phyloP scores from a whole-genome alignment of 2,329 filamentous ascomycete species.

The Fusarium anguioides region DNA sequence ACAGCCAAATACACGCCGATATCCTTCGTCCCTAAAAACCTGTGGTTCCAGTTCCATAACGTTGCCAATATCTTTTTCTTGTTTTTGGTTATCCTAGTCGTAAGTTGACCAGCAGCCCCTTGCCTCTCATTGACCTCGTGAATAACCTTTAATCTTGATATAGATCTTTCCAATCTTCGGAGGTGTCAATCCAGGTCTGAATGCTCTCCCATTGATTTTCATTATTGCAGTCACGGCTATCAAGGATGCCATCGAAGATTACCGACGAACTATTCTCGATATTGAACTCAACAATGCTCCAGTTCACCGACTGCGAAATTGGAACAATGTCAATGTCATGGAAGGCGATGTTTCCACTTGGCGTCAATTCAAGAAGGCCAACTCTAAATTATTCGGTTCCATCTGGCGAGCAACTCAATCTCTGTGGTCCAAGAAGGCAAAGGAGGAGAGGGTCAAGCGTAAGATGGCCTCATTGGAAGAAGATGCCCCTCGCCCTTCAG shows the following conservation, averaged over 20 bases:
- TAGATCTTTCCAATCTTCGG: slow-evolving; percentile 98
- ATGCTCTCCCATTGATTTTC: slow-evolving; percentile 90
- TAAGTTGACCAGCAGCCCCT: slow-evolving; percentile 65
- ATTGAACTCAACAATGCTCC: slow-evolving; percentile 96
- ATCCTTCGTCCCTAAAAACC: slow-evolving; percentile 94
- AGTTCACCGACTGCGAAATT: slow-evolving; percentile 88
- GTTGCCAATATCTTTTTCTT: slow-evolving; percentile 99
- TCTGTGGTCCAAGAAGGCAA: slow-evolving; percentile 64
- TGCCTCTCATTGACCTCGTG: background rate
- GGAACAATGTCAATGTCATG: slow-evolving; percentile 92
- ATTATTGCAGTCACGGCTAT: slow-evolving; percentile 89
- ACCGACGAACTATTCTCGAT: slow-evolving; percentile 88
- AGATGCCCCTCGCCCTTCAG: slow-evolving; percentile 72
- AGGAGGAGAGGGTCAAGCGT: slow-evolving; percentile 60
- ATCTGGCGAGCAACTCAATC: slow-evolving; percentile 61
- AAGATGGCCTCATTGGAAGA: slow-evolving; percentile 50
- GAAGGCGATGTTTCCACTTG: slow-evolving; percentile 87
- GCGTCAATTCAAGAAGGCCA: slow-evolving; percentile 92
- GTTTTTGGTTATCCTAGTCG: slow-evolving; percentile 92
- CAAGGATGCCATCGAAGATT: slow-evolving; percentile 97
- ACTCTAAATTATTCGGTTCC: slow-evolving; percentile 68
- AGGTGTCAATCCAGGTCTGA: slow-evolving; percentile 87
- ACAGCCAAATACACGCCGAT: slow-evolving; percentile 97
- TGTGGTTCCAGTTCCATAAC: slow-evolving; percentile 98
- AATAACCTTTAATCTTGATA: slow-evolving; percentile 34